These are phyloP conservation scores for Candida argentea DNA, from an alignment of 805 yeast genomes.

Conservation along the genomic window DNA sequence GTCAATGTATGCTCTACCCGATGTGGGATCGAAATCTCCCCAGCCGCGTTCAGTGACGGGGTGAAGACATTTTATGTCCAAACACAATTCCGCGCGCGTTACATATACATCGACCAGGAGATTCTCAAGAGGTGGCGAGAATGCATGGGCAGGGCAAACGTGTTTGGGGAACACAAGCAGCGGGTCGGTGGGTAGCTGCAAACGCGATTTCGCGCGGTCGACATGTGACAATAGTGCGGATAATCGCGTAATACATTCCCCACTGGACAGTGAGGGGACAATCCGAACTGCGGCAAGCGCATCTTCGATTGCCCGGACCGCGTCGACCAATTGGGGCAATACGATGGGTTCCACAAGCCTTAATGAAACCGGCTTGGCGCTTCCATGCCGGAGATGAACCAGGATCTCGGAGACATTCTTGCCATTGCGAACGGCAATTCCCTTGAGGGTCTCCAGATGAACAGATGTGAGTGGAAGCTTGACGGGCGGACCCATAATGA, in stretches of 20 bases:
- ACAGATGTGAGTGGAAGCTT: conserved; percentile 49
- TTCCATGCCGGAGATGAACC: conserved; percentile 32
- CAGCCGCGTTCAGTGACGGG: conserved; percentile 50
- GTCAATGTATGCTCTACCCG: conserved; percentile 44
- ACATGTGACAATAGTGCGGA: conserved; percentile 14
- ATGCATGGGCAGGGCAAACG: conserved; percentile 23
- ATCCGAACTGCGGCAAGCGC: conserved; percentile 7
- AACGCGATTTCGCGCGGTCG: conserved; percentile 14
- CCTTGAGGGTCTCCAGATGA: conserved; percentile 49
- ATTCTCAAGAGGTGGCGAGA: conserved; percentile 40
- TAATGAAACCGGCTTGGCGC: conserved; percentile 21
- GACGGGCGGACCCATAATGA: conserved; percentile 32
- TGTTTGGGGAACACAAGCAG: conserved; percentile 49
- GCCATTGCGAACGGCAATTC: conserved; percentile 48
- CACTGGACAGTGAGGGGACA: conserved; percentile 5
- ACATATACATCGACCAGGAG: conserved; percentile 50
- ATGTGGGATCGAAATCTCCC: conserved; percentile 37
- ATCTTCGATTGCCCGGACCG: conserved; percentile 23
- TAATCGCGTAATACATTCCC: conserved; percentile 16
- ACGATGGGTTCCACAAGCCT: conserved; percentile 22
- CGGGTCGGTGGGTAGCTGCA: conserved; percentile 43
- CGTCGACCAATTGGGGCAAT: conserved; percentile 36
- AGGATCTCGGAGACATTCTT: conserved; percentile 41
- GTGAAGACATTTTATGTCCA: conserved; percentile 18
- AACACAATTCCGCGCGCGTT: conserved; percentile 43